Conservation (phyloP, 768 basidiomycete species). For the Fistulinella prunicolor region DNA sequence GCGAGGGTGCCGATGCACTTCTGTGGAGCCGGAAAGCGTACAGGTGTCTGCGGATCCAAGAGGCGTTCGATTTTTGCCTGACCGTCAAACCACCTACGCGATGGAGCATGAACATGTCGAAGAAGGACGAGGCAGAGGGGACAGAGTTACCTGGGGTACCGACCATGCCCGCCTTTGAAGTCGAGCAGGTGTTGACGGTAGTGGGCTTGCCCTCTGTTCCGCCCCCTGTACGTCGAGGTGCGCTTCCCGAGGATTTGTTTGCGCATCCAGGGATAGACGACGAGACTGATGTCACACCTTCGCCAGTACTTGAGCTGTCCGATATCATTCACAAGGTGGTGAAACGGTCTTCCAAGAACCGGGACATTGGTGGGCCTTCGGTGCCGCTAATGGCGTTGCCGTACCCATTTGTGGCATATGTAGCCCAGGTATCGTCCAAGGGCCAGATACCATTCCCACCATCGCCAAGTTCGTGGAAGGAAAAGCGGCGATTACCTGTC, state of each 20-base stretch:
- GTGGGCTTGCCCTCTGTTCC: conserved; percentile 49
- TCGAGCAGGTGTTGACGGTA: too few species aligned
- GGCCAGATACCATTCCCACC: too few species aligned
- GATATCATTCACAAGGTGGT: conserved; percentile 46
- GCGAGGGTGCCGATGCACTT: conserved; percentile 46
- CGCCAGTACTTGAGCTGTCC: conserved; percentile 31
- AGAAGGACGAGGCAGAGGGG: too few species aligned
- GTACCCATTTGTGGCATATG: conserved; percentile 68
- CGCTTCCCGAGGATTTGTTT: conserved; percentile 64
- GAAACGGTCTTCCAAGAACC: conserved; percentile 47
- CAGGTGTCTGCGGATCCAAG: conserved; percentile 67
- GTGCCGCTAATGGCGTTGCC: conserved; percentile 52
- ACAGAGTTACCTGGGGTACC: too few species aligned
- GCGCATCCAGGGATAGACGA: conserved; percentile 40
- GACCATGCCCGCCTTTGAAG: too few species aligned
- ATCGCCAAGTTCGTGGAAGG: too few species aligned
- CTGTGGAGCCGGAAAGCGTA: conserved; percentile 79
- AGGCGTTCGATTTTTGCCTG: conserved; percentile 80
- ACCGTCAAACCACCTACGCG: conserved; percentile 44
- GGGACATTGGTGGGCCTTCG: conserved; percentile 36
- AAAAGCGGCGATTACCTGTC: too few species aligned
- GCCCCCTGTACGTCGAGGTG: conserved; percentile 52
- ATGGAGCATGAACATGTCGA: too few species aligned
- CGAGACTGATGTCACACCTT: conserved; percentile 22
- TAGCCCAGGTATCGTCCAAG: conserved; percentile 58